Evolutionary conservation across 169 alveolate genomes (phyloP), one percentile per base, ranked within the genome.

Genomic region (Prorocentrum cordatum): DNA sequence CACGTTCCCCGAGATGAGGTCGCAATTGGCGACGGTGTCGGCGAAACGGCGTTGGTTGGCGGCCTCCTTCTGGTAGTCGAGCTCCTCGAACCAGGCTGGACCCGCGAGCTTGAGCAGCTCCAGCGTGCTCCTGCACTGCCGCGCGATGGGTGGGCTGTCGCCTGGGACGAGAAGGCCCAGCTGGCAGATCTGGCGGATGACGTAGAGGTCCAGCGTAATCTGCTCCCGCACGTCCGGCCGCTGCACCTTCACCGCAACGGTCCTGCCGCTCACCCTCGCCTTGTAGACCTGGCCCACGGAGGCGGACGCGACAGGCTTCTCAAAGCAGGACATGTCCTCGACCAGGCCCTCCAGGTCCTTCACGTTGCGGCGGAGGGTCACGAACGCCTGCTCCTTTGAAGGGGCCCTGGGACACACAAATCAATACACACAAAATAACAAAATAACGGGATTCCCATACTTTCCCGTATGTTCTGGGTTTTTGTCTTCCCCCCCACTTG

Each of bases 181-280:
- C n/a, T n/a, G n/a, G n/a, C n/a, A n/a, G n/a, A n/a, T n/a, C n/a
- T n/a, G 9, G 54, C 54, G 54, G n/a, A 42, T 42, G 16, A 42
- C 54, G 16, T 42, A 33, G 27, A 35, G 20, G 36, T 12, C 79
- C 71, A 80, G 54, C 2, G 80, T 62, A 39, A 66, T 36, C 77
- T 79, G 89, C 47, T 79, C 89, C 27, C 89, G 73, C 64, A 50
- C 86, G 35, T 73, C 85, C 31, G 85, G 85, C 5, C 85, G 72
- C 50, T 79, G 88, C 50, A 79, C 88, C 32, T 79, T 79, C 75
- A 79, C 88, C 5, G 88, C 88, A 39, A 79, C 88, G 22, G 75
- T 38, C 64, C 59, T 79, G n/a, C 87, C 87, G 12, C 26, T n/a
- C 36, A 47, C 31, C 75, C 32, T 26, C 29, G 47, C 75, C 75